Conservation (phyloP, 352 stramenopile genomes). For the Pythium dissotocum region DNA sequence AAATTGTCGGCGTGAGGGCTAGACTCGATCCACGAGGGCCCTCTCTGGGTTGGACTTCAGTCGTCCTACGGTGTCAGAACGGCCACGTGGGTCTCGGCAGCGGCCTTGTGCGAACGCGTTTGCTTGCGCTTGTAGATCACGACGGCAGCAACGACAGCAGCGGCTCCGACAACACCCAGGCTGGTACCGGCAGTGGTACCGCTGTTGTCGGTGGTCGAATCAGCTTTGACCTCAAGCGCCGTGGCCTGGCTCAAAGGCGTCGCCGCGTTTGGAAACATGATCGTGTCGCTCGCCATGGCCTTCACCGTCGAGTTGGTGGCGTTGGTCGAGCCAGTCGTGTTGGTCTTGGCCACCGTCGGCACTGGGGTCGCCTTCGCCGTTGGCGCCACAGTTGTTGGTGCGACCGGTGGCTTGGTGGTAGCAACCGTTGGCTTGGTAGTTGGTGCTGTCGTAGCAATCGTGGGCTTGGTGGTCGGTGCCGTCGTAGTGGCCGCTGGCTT, state of each 20-base stretch:
- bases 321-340: neutral
- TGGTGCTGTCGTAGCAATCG: neutral
- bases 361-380: neutral
- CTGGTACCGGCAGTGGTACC: neutral
- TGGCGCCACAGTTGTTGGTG: neutral
- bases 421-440: neutral
- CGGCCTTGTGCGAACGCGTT: neutral
- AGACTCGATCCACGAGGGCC: no score
- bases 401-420: neutral
- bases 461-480: neutral
- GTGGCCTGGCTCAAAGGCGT: neutral
- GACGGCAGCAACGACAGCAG: neutral
- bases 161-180: neutral
- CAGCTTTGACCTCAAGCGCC: neutral
- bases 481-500: neutral
- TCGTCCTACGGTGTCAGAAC: slow-evolving; percentile 5
- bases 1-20: no score
- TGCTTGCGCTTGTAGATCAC: neutral
- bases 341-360: neutral
- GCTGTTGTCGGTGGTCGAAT: neutral
- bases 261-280: neutral
- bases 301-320: neutral
- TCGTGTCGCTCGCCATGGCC: neutral
- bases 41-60: neutral
- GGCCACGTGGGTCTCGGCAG: neutral